These are phyloP conservation scores for Aspergillus costaricaensis DNA, from an alignment of 2,329 filamentous ascomycete genomes.

Conservation along the genomic window DNA sequence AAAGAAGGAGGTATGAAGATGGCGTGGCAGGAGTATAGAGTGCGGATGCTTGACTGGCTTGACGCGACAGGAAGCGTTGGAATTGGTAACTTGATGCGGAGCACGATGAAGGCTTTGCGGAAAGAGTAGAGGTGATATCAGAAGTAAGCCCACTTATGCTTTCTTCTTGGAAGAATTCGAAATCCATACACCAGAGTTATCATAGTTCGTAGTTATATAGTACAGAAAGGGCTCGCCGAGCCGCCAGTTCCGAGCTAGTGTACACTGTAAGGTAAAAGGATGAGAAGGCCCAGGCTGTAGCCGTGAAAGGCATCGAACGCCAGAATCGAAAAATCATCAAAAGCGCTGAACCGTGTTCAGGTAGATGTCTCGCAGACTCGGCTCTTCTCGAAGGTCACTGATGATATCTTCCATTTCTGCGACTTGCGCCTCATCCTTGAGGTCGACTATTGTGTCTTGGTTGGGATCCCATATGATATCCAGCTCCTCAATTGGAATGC, in stretches of 20 bases:
- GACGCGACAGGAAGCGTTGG: conserved; percentile 66
- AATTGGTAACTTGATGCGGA: conserved; percentile 72
- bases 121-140: conserved; percentile 34
- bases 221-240: neutral
- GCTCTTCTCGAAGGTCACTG: conserved; percentile 58
- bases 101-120: conserved; percentile 75
- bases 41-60: conserved; percentile 70
- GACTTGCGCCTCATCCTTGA: conserved; percentile 60
- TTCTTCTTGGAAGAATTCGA: neutral
- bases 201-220: neutral
- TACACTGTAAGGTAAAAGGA: neutral
- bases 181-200: neutral
- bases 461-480: conserved; percentile 87
- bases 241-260: neutral
- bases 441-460: conserved; percentile 69
- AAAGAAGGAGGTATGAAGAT: conserved; percentile 66
- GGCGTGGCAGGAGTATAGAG: conserved; percentile 72
- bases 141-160: neutral
- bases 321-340: conserved; percentile 10
- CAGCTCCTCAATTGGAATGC: conserved; percentile 68
- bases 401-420: conserved; percentile 62
- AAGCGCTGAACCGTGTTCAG: conserved; percentile 57
- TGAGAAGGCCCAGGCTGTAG: neutral
- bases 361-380: conserved; percentile 77
- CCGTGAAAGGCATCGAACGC: neutral